A percentile compares a stretch with the other conserved stretches of the same genome.
phyloP scores from a whole-genome alignment of 1,284 basidiomycete species.

The Gomphus bonarii region DNA sequence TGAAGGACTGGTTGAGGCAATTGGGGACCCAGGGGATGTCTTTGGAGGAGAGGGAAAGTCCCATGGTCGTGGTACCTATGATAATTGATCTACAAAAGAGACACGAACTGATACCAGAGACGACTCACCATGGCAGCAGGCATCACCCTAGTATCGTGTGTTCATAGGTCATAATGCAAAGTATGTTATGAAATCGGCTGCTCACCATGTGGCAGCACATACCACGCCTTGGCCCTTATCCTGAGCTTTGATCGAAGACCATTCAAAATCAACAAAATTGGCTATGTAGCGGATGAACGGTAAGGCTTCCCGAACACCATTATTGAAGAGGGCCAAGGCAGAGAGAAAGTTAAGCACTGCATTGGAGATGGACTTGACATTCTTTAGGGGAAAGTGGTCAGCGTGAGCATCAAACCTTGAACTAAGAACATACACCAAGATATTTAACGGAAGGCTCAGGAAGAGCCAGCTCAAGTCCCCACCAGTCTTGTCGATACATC shows the following conservation, averaged over 20 bases:
- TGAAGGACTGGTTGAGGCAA: not conserved
- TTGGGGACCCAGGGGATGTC: not conserved
- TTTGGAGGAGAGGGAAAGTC: conserved; percentile 35
- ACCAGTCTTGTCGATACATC: conserved; percentile 52
- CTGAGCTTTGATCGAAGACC: conserved; percentile 47
- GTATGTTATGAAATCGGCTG: conserved; percentile 7
- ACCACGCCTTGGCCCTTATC: conserved; percentile 67
- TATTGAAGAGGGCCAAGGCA: conserved; percentile 53
- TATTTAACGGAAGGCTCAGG: conserved; percentile 56
- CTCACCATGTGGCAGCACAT: conserved; percentile 72
- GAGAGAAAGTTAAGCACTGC: conserved; percentile 62
- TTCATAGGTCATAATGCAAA: conserved; percentile 3
- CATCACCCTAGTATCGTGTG: conserved; percentile 47
- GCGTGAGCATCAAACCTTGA: not conserved
- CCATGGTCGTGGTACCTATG: conserved; percentile 57
- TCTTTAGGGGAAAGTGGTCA: conserved; percentile 24
- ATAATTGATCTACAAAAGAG: not conserved
- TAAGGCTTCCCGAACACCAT: conserved; percentile 64
- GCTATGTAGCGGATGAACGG: conserved; percentile 72
- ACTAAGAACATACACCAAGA: conserved; percentile 36
- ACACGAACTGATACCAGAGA: not conserved
- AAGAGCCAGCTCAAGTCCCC: conserved; percentile 67
- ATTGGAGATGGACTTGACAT: conserved; percentile 48
- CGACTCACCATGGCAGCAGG: conserved; percentile 51
- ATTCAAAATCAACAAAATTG: conserved; percentile 67